Evolutionary conservation across 495 filamentous ascomycete species (phyloP).

Genomic region (Podospora didyma): DNA sequence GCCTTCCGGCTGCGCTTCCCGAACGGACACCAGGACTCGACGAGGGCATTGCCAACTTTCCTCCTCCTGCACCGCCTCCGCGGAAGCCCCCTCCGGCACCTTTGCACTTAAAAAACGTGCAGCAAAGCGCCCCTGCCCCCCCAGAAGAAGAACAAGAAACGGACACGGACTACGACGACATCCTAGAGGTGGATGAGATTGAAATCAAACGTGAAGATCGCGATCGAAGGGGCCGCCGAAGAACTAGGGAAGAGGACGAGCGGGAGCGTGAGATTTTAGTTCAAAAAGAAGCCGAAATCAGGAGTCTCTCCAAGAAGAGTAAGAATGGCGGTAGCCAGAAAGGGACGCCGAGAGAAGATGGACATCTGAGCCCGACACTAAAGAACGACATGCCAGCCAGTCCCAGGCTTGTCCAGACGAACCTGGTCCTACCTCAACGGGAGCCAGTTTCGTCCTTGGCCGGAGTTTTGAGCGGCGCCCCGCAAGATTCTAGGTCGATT

Average conservation of each 20-base stretch:
- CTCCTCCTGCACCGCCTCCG: slow-evolving; percentile 49
- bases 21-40: slow-evolving; percentile 41
- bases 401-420: slow-evolving; percentile 26
- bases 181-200: slow-evolving; percentile 61
- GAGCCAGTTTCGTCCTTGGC: slow-evolving; percentile 39
- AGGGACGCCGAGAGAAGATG: slow-evolving; percentile 32
- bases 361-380: slow-evolving; percentile 7
- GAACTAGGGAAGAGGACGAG: slow-evolving; percentile 87
- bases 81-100: slow-evolving; percentile 85
- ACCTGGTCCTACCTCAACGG: slow-evolving; percentile 21
- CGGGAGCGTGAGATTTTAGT: slow-evolving; percentile 65
- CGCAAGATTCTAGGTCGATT: slow-evolving; percentile 30
- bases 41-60: slow-evolving; percentile 42
- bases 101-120: slow-evolving; percentile 59
- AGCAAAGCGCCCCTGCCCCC: slow-evolving; percentile 41
- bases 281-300: slow-evolving; percentile 57
- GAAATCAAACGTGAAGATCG: slow-evolving; percentile 15
- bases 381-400: slow-evolving; percentile 25
- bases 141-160: slow-evolving; percentile 57
- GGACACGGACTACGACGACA: slow-evolving; percentile 81
- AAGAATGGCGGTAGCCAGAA: slow-evolving; percentile 49
- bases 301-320: slow-evolving; percentile 63
- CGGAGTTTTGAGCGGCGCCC: slow-evolving; percentile 41
- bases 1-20: slow-evolving; percentile 36
- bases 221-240: slow-evolving; percentile 72